These are phyloP conservation scores for Stygiomarasmius scandens DNA, from an alignment of 1,284 basidiomycete genomes.

Conservation along the genomic window DNA sequence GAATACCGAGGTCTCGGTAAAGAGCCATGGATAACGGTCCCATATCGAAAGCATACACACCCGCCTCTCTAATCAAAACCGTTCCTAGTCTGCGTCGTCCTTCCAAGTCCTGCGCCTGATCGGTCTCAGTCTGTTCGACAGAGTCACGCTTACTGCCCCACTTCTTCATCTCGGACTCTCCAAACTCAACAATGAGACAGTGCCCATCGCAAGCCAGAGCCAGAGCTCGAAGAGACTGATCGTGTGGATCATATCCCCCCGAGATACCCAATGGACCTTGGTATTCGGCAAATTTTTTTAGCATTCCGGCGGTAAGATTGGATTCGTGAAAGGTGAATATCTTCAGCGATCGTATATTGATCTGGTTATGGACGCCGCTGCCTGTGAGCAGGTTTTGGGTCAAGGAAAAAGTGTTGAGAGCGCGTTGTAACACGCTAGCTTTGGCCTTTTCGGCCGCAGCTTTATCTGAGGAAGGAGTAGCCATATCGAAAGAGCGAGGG, in stretches of 20 bases:
- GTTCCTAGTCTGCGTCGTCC: constrained; percentile 4
- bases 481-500: too few relatives aligned
- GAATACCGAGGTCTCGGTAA: constrained; percentile 37
- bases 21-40: constrained; percentile 42
- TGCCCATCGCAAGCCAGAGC: background rate
- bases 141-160: background rate
- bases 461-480: too few relatives aligned
- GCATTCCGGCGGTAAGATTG: background rate
- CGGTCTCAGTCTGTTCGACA: background rate
- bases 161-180: background rate
- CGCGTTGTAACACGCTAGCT: background rate
- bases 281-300: background rate
- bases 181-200: constrained; percentile 7
- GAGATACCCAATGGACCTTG: constrained; percentile 6
- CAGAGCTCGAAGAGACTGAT: constrained; percentile 5
- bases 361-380: background rate
- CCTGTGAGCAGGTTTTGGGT: constrained; percentile 1
- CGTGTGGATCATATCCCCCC: constrained; percentile 1
- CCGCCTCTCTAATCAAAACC: constrained; percentile 33
- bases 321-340: constrained; percentile 2
- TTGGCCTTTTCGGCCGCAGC: background rate
- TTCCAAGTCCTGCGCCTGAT: constrained; percentile 2
- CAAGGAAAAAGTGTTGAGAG: background rate
- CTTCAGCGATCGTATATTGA: background rate
- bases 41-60: constrained; percentile 44